A percentile compares a stretch with the other conserved stretches of the same genome.
These are phyloP conservation scores for Buddleja alternifolia DNA, from an alignment of 257 asterid genomes.

Conservation along the genomic window DNA sequence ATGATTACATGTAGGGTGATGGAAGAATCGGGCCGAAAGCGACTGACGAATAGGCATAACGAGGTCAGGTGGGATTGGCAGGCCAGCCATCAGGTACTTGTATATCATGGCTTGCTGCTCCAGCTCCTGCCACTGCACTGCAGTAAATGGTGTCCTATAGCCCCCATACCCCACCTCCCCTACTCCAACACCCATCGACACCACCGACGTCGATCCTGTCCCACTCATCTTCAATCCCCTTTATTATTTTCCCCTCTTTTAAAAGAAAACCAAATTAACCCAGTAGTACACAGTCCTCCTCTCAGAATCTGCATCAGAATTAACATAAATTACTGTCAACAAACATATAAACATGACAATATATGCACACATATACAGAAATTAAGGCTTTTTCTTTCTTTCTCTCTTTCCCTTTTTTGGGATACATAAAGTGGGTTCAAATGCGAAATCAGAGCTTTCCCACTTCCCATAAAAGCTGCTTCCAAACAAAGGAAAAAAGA, in stretches of 20 bases:
- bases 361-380: neutral
- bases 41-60: conserved; percentile 91
- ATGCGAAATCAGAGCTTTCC: conserved; percentile 7
- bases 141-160: conserved; percentile 78
- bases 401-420: neutral
- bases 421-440: neutral
- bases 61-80: conserved; percentile 90
- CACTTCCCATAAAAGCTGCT: conserved; percentile 28
- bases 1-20: conserved; percentile 69
- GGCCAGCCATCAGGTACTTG: conserved; percentile 84
- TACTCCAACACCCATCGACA: conserved; percentile 46
- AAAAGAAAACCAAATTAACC: neutral
- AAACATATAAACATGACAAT: conserved; percentile 13
- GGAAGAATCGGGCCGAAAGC: conserved; percentile 74
- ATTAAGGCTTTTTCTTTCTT: neutral
- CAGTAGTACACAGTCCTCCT: conserved; percentile 20
- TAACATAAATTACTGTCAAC: conserved; percentile 20
- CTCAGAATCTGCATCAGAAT: conserved; percentile 42
- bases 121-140: conserved; percentile 99
- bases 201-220: conserved; percentile 52
- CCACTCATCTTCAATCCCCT: conserved; percentile 55
- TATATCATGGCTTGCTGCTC: conserved; percentile 98
- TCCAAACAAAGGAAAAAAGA: neutral
- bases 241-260: conserved; percentile 19
- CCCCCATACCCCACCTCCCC: conserved; percentile 63